Evolutionary conservation across 495 filamentous ascomycete genomes (phyloP).

Genomic region (Tetracladium setigerum): DNA sequence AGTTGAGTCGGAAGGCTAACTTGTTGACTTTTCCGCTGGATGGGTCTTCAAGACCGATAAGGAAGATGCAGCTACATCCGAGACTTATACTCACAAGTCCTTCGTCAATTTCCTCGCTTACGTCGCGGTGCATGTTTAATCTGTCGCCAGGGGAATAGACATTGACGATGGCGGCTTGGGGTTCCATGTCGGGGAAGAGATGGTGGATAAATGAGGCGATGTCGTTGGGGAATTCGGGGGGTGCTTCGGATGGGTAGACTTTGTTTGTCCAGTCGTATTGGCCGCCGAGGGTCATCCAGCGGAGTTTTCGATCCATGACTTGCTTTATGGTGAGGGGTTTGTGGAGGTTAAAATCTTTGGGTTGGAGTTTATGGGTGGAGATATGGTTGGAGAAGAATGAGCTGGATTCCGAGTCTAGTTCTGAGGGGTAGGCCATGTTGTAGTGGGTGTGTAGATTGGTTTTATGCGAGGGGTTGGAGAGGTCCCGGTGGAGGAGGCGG

Average conservation of each 20-base stretch:
- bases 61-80: constrained; percentile 82
- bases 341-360: constrained; percentile 61
- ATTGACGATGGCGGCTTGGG: constrained; percentile 89
- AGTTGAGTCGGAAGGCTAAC: constrained; percentile 59
- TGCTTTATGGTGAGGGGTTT: constrained; percentile 57
- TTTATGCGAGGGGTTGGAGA: constrained; percentile 63
- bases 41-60: constrained; percentile 47
- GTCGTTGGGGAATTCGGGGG: constrained; percentile 71
- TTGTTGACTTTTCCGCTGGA: constrained; percentile 23
- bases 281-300: constrained; percentile 88
- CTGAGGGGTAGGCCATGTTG: constrained; percentile 52
- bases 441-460: constrained; percentile 87
- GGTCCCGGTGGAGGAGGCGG: constrained; percentile 69
- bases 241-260: constrained; percentile 56
- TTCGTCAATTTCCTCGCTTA: constrained; percentile 68
- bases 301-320: constrained; percentile 67
- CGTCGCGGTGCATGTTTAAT: constrained; percentile 81
- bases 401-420: constrained; percentile 23
- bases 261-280: constrained; percentile 94
- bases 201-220: constrained; percentile 53
- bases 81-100: constrained; percentile 79
- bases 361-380: constrained; percentile 38
- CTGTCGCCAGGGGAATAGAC: constrained; percentile 83
- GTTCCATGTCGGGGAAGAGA: constrained; percentile 61
- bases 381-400: constrained; percentile 42